A percentile compares a stretch with the other conserved stretches of the same genome.
phyloP scores from a whole-genome alignment of 192 early-diverging fungal species.

The Mortierella hygrophila region DNA sequence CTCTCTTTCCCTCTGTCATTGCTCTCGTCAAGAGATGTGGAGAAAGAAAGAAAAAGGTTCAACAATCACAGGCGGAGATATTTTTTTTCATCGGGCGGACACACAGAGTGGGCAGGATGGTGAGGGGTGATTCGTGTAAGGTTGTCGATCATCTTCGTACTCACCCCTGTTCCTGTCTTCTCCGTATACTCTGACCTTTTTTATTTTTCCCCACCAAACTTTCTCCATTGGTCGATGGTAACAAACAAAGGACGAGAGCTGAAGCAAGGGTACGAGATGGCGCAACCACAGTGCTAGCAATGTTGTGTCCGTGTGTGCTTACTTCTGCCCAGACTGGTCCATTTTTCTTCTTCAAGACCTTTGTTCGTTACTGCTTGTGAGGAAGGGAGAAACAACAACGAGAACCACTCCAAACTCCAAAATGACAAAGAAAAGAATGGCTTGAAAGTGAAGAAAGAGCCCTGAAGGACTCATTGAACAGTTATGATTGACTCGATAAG shows the following conservation, averaged over 20 bases:
- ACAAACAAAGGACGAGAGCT: neutral
- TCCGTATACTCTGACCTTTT: neutral
- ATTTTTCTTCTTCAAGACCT: neutral
- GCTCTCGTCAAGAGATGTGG: neutral
- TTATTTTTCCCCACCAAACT: neutral
- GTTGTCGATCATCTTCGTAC: neutral
- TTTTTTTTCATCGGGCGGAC: neutral
- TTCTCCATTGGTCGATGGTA: neutral
- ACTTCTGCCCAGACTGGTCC: neutral
- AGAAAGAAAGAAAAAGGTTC: neutral
- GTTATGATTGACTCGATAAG: neutral
- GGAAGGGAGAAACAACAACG: neutral
- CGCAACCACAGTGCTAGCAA: neutral
- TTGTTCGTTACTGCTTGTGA: neutral
- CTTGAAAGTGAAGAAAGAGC: neutral
- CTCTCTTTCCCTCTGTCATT: neutral
- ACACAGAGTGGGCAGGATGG: too few relatives aligned
- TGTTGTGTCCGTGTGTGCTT: neutral
- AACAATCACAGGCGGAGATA: neutral
- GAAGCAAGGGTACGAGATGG: neutral
- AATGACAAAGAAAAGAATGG: neutral
- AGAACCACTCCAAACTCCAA: neutral
- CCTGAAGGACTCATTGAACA: neutral
- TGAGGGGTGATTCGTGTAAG: neutral
- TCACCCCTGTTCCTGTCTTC: neutral